Percentiles rank a stretch among this genome's conserved stretches.
These are phyloP conservation scores for Flaveria sonorensis DNA, from an alignment of 129 eudicot species.

Conservation along the genomic window DNA sequence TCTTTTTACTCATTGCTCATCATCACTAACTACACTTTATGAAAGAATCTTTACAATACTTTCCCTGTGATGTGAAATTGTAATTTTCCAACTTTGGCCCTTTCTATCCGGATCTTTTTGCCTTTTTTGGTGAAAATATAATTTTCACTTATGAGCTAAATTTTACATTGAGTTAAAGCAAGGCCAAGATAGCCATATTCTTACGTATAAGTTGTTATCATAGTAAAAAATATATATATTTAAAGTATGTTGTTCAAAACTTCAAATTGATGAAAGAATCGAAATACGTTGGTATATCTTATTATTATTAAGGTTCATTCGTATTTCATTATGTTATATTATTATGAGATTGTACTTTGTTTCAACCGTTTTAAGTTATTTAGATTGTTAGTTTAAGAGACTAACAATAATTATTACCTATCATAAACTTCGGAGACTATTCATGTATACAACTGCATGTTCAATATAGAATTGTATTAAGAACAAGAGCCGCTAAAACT, in stretches of 20 bases:
- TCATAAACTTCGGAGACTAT: too few species aligned
- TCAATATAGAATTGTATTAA: too few species aligned
- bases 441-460: too few species aligned
- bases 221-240: background rate
- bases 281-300: background rate
- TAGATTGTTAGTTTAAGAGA: background rate
- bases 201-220: background rate
- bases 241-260: background rate
- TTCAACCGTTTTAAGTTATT: background rate
- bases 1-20: constrained; percentile 20
- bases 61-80: constrained; percentile 13
- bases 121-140: background rate
- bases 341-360: background rate
- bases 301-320: too few species aligned
- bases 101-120: constrained; percentile 25
- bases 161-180: background rate
- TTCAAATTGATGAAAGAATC: background rate
- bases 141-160: background rate
- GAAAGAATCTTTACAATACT: constrained; percentile 30
- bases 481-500: too few species aligned
- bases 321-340: too few species aligned
- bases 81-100: constrained; percentile 17
- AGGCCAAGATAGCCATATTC: background rate
- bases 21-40: constrained; percentile 14
- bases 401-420: too few species aligned